A percentile compares a stretch with the other conserved stretches of the same genome.
Conservation (phyloP, 306 rosid genomes). For the Trifolium fragiferum region DNA sequence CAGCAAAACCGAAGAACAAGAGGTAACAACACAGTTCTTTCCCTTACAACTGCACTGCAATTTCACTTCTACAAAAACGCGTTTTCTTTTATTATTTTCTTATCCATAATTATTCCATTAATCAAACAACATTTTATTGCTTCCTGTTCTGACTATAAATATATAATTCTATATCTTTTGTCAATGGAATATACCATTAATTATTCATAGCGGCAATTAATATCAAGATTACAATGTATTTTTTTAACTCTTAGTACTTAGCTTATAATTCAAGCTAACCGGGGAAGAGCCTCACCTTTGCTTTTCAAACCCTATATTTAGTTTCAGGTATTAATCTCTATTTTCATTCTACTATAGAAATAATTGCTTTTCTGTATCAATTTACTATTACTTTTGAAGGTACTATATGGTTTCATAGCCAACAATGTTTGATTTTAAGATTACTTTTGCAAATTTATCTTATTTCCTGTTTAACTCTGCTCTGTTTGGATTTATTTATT, state of each 20-base stretch:
- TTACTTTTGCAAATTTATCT: background rate
- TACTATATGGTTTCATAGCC: background rate
- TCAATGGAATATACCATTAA: background rate
- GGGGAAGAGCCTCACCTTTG: slow-evolving; percentile 27
- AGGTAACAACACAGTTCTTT: too few species aligned
- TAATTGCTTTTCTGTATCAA: background rate
- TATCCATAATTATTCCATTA: background rate
- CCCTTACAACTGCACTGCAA: background rate
- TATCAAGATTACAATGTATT: background rate
- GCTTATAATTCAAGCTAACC: slow-evolving; percentile 11
- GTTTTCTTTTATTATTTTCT: background rate
- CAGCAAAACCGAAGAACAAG: too few species aligned
- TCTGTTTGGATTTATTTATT: background rate
- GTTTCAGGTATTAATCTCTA: slow-evolving; percentile 19
- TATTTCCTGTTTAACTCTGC: background rate
- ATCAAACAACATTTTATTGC: background rate
- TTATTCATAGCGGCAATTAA: background rate
- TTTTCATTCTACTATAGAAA: background rate
- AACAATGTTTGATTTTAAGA: background rate
- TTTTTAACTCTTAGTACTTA: background rate
- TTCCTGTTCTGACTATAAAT: background rate
- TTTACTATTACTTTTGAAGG: background rate
- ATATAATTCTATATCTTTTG: background rate
- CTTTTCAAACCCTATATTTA: slow-evolving; percentile 19
- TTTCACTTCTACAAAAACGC: too few species aligned